Conservation (phyloP, 495 filamentous ascomycete genomes). For the Neurospora tetraspora region DNA sequence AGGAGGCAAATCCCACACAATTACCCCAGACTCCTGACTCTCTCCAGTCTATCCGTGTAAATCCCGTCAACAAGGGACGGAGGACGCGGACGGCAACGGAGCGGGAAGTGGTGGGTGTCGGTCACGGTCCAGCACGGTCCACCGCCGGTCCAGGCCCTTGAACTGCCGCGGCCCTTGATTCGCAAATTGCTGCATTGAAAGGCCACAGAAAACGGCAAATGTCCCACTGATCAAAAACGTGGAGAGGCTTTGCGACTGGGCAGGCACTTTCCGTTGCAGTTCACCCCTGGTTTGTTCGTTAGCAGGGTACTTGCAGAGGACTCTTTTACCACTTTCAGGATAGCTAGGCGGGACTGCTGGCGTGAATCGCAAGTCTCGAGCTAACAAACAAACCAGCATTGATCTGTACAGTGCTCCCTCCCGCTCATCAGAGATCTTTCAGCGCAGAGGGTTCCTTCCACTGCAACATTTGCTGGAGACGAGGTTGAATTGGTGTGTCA, state of each 20-base stretch:
- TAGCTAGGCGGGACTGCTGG: too few species aligned
- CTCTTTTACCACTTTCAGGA: too few species aligned
- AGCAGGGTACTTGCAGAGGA: too few species aligned
- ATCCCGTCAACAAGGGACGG: background rate
- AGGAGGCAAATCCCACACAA: background rate
- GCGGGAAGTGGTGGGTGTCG: background rate
- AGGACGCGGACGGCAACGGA: background rate
- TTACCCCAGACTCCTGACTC: background rate
- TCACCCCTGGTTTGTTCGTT: too few species aligned
- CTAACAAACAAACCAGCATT: too few species aligned
- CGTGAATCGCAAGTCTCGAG: too few species aligned
- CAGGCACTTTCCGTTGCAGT: background rate
- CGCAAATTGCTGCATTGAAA: background rate
- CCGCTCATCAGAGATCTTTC: too few species aligned
- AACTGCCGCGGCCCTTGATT: background rate
- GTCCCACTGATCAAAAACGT: background rate
- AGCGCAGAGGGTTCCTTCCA: too few species aligned
- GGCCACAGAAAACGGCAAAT: background rate
- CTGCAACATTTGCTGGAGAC: background rate
- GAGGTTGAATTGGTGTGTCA: background rate
- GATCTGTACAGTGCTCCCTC: too few species aligned
- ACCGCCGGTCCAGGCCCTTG: background rate
- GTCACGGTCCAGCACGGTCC: background rate
- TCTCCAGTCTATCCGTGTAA: background rate
- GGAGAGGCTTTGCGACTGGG: background rate